phyloP scores from a whole-genome alignment of 2,329 filamentous ascomycete species.

The Aplosporella prunicola region DNA sequence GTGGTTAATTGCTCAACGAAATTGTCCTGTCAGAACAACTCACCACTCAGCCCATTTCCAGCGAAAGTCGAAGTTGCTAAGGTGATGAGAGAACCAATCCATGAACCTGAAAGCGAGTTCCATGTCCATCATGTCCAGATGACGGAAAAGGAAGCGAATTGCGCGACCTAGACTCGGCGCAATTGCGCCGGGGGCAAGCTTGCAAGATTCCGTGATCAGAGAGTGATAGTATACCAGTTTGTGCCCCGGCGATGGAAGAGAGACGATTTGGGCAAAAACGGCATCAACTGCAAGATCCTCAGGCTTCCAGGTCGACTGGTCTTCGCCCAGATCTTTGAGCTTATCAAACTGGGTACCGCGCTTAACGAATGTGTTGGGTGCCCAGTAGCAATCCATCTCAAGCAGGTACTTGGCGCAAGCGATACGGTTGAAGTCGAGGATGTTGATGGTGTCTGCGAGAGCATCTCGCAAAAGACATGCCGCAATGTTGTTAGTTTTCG shows the following conservation, averaged over 20 bases:
- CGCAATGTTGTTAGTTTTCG: conserved; percentile 63
- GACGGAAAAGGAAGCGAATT: conserved; percentile 83
- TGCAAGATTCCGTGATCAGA: conserved; percentile 88
- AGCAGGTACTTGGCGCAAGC: conserved; percentile 80
- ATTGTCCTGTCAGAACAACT: conserved; percentile 12
- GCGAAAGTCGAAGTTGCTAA: conserved; percentile 98
- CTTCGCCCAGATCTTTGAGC: conserved; percentile 55
- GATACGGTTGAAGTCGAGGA: conserved; percentile 85
- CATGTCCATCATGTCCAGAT: conserved; percentile 71
- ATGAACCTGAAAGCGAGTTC: conserved; percentile 81
- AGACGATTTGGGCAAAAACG: conserved; percentile 89
- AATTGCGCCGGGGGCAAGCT: conserved; percentile 91
- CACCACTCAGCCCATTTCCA: conserved; percentile 99
- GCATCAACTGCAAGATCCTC: conserved; percentile 97
- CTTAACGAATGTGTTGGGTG: conserved; percentile 82
- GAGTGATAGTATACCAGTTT: conserved; percentile 96
- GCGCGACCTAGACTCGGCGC: conserved; percentile 87
- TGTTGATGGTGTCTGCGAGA: conserved; percentile 86
- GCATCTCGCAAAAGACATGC: conserved; percentile 77
- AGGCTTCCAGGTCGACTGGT: conserved; percentile 83
- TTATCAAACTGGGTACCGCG: conserved; percentile 88
- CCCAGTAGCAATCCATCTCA: conserved; percentile 90
- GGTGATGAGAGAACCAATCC: conserved; percentile 95
- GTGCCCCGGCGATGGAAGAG: conserved; percentile 77
- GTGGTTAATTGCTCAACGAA: too few relatives aligned